phyloP scores from a whole-genome alignment of 2,329 filamentous ascomycete species.

The Onygenales sp. region DNA sequence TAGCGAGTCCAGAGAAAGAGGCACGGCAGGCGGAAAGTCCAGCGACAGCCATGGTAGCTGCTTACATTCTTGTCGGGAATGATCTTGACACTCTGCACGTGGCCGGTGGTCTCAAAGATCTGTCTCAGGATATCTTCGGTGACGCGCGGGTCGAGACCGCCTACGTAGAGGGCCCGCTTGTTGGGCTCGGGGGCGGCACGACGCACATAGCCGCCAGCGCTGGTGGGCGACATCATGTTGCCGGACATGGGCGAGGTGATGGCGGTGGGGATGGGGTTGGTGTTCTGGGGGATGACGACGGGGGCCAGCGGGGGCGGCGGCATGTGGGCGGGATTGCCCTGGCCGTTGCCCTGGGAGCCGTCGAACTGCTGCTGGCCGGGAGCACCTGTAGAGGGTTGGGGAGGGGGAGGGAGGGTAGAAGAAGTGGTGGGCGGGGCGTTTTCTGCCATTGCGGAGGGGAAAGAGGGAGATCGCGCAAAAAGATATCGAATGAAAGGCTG shows the following conservation, averaged over 20 bases:
- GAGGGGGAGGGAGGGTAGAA: constrained; percentile 59
- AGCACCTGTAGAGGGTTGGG: constrained; percentile 58
- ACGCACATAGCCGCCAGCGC: constrained; percentile 69
- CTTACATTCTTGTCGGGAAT: constrained; percentile 99
- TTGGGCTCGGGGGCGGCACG: constrained; percentile 95
- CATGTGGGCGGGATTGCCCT: constrained; percentile 67
- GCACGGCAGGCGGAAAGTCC: background rate
- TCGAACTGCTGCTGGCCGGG: constrained; percentile 61
- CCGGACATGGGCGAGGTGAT: constrained; percentile 80
- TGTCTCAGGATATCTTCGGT: constrained; percentile 94
- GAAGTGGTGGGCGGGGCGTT: constrained; percentile 53
- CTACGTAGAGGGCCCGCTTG: constrained; percentile 94
- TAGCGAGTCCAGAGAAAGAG: background rate
- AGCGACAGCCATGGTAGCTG: constrained; percentile 17
- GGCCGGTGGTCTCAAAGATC: constrained; percentile 97
- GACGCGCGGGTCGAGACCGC: constrained; percentile 86
- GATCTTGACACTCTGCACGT: constrained; percentile 98
- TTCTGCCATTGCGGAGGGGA: constrained; percentile 61
- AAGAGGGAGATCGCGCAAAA: constrained; percentile 13
- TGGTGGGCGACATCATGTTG: constrained; percentile 74
- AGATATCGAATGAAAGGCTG: constrained; percentile 15
- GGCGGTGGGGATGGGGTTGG: constrained; percentile 85
- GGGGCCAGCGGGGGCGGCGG: constrained; percentile 78
- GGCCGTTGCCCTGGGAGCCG: constrained; percentile 58
- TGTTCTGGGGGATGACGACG: constrained; percentile 86